Evolutionary conservation across 805 yeast species (phyloP).

Genomic region (Metschnikowia amazonensis): DNA sequence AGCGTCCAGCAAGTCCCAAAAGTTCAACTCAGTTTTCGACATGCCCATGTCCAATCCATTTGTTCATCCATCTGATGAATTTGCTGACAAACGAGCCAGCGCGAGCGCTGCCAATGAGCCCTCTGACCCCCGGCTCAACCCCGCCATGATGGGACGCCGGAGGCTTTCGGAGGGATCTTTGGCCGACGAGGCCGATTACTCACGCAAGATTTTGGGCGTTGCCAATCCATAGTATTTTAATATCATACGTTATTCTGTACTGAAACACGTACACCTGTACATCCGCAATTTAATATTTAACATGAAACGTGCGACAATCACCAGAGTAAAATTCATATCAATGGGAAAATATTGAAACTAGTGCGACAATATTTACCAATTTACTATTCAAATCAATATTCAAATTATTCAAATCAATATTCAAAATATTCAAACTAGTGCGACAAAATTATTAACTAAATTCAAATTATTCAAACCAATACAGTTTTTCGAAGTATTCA

Average conservation of each 20-base stretch:
- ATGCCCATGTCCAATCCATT: conserved; percentile 56
- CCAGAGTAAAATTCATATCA: too few species aligned
- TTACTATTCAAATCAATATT: too few species aligned
- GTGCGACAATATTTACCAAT: too few species aligned
- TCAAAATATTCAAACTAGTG: too few species aligned
- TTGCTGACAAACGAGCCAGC: conserved; percentile 21
- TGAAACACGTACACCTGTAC: too few species aligned
- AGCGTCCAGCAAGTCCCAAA: conserved; percentile 24
- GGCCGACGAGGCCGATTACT: conserved; percentile 81
- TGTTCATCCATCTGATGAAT: conserved; percentile 53
- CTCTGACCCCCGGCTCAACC: conserved; percentile 63
- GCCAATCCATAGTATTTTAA: conserved; percentile 58
- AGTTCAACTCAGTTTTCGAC: conserved; percentile 33
- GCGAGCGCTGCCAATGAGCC: conserved; percentile 14
- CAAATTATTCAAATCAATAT: too few species aligned
- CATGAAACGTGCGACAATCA: too few species aligned
- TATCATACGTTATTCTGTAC: neutral
- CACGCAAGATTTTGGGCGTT: conserved; percentile 76
- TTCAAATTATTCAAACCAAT: too few species aligned
- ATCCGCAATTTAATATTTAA: too few species aligned
- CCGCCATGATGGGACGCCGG: conserved; percentile 77
- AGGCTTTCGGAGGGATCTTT: conserved; percentile 81
- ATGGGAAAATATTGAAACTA: too few species aligned
- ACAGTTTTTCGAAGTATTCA: too few species aligned
- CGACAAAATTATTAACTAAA: too few species aligned